Evolutionary conservation across 768 basidiomycete species (phyloP), one percentile per base, ranked within the genome.

Genomic region (Russula griseocarnosa): DNA sequence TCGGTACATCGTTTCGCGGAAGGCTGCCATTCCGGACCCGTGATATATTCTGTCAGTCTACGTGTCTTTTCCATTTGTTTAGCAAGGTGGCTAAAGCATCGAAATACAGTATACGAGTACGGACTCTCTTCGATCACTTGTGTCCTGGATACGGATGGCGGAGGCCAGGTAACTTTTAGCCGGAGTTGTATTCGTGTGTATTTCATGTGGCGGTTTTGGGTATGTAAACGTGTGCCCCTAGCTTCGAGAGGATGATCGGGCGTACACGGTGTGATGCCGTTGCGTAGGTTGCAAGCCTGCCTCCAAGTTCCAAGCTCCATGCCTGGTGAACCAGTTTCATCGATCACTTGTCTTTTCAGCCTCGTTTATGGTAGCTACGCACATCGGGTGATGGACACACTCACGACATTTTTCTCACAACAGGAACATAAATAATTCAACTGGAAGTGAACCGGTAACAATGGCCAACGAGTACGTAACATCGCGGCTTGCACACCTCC

Each of bases 11-110:
- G 3, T 65, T 40, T 57, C 26, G 50, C 32, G 40, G 24, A 55
- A 52, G 42, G 30, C 52, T 6, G 52, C 58, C n/a, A 60, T 59
- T 28, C 51, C 63, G 6, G 28, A 64, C n/a, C 53, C 58, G 9
- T 59, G 46, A 49, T 34, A 46, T 40, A 40, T 47, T 38, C 9
- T 6, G 46, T 49, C 61, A 46, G 55, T 30, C 10, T 40, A 38
- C 13, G 18, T 30, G 11, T 51, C 3, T 44, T 26, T 38, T 24
- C 22, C 4, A 10, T 36, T 20, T 58, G 22, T 38, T 3, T 13
- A 36, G 36, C 0, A 36, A 49, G 9, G n/a, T 38, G 34, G 16
- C 26, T 49, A 13, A 32, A 1, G 7, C 44, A 28, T 42, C 40
- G 14, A 58, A 26, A 24, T 36, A 4, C 36, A 22, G 36, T 18